A percentile compares a stretch with the other conserved stretches of the same genome.
phyloP scores from a whole-genome alignment of 345 rosid species.

The Garcia nutans region DNA sequence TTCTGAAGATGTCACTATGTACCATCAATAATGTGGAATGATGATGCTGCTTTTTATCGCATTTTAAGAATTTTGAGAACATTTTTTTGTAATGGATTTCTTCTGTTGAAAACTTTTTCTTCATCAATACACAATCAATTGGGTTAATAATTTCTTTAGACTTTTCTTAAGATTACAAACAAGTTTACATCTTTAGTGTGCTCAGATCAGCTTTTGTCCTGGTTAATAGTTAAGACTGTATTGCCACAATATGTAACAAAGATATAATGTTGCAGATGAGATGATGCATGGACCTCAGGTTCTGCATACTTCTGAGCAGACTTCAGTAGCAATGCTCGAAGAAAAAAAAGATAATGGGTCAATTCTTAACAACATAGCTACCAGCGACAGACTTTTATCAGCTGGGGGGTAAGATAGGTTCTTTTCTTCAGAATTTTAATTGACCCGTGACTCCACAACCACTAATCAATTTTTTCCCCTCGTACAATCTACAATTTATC shows the following conservation, averaged over 20 bases:
- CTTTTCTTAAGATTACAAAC: conserved; percentile 13
- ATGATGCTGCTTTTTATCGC: conserved; percentile 21
- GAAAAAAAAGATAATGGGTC: conserved; percentile 42
- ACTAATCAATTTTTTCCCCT: not conserved
- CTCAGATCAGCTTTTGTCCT: conserved; percentile 15
- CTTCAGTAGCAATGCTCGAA: conserved; percentile 33
- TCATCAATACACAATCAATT: conserved; percentile 10
- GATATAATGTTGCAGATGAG: conserved; percentile 48
- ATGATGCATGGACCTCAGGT: conserved; percentile 40
- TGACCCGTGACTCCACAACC: conserved; percentile 5
- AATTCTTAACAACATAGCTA: conserved; percentile 22
- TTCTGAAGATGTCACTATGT: conserved; percentile 43
- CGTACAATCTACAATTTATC: not conserved
- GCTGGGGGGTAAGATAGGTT: conserved; percentile 47
- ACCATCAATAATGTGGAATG: conserved; percentile 37
- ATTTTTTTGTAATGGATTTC: conserved; percentile 31
- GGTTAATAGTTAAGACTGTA: conserved; percentile 12
- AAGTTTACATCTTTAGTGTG: conserved; percentile 19
- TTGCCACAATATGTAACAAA: conserved; percentile 30
- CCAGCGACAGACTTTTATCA: conserved; percentile 29
- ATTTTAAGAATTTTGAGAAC: conserved; percentile 17
- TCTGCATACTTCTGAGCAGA: conserved; percentile 34
- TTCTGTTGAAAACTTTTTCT: conserved; percentile 22
- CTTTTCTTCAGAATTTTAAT: conserved; percentile 4
- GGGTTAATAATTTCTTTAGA: conserved; percentile 10